Evolutionary conservation across 768 basidiomycete species (phyloP).

Genomic region (Tulasnella sp.): DNA sequence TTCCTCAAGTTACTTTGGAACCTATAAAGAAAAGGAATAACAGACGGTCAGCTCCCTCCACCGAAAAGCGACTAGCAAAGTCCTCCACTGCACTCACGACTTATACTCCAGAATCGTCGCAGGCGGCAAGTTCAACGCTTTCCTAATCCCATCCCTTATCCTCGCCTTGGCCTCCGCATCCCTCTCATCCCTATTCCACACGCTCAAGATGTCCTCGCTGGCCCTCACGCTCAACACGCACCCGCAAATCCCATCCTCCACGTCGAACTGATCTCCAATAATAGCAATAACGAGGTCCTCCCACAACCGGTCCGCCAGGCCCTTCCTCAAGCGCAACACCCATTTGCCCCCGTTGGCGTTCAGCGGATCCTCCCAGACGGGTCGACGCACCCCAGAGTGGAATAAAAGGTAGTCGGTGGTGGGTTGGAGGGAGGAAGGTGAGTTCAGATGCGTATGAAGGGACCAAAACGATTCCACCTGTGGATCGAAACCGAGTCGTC

Average conservation of each 20-base stretch:
- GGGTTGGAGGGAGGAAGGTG: slow-evolving; percentile 71
- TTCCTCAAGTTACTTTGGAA: not conserved
- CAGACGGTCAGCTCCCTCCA: not conserved
- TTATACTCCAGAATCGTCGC: slow-evolving; percentile 90
- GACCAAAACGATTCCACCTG: slow-evolving; percentile 96
- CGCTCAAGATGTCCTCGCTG: slow-evolving; percentile 84
- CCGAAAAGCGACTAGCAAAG: slow-evolving; percentile 42
- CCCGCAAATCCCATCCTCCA: slow-evolving; percentile 58
- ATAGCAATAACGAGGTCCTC: slow-evolving; percentile 79
- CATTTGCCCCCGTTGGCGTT: slow-evolving; percentile 86
- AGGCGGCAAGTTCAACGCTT: slow-evolving; percentile 61
- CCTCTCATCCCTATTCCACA: slow-evolving; percentile 82
- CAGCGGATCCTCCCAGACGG: slow-evolving; percentile 93
- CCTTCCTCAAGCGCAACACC: slow-evolving; percentile 88
- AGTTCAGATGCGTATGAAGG: slow-evolving; percentile 79
- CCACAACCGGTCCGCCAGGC: slow-evolving; percentile 83
- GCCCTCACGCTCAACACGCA: slow-evolving; percentile 90
- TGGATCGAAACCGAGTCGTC: not conserved
- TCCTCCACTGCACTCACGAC: slow-evolving; percentile 38
- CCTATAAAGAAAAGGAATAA: not conserved
- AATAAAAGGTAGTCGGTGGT: slow-evolving; percentile 94
- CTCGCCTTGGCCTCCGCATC: slow-evolving; percentile 67
- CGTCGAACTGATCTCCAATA: slow-evolving; percentile 81
- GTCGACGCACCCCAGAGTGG: slow-evolving; percentile 70
- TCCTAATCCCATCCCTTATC: slow-evolving; percentile 68